These are phyloP conservation scores for Emergomyces orientalis DNA, from an alignment of 2,329 filamentous ascomycete genomes.

Conservation along the genomic window DNA sequence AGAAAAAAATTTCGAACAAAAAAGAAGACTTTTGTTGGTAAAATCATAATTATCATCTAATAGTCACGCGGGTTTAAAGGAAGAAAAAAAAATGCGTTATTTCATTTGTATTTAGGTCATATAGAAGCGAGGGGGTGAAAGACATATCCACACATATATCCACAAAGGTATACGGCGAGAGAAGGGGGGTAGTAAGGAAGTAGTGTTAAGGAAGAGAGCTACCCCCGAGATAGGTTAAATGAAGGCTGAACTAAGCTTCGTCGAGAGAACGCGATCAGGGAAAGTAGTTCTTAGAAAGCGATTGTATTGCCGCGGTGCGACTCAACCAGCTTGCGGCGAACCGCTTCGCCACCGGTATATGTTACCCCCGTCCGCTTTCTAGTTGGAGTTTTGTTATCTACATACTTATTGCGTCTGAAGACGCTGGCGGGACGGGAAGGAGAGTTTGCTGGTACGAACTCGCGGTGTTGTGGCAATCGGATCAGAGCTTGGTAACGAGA, in stretches of 20 bases:
- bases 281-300: slow-evolving; percentile 22
- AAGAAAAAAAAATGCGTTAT: background rate
- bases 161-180: background rate
- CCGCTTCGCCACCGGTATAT: slow-evolving; percentile 33
- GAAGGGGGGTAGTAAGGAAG: too few relatives aligned
- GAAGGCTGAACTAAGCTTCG: background rate
- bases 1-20: background rate
- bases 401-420: slow-evolving; percentile 33
- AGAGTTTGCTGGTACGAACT: slow-evolving; percentile 38
- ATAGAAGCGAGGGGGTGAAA: background rate
- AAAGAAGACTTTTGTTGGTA: background rate
- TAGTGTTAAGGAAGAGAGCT: background rate
- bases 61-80: too few relatives aligned
- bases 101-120: background rate
- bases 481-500: slow-evolving; percentile 42
- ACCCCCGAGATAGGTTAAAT: background rate
- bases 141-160: background rate
- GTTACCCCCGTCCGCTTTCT: slow-evolving; percentile 33
- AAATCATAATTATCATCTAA: too few relatives aligned
- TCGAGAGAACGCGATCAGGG: background rate
- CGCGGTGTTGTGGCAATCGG: slow-evolving; percentile 39
- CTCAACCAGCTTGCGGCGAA: slow-evolving; percentile 37
- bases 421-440: slow-evolving; percentile 35
- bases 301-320: slow-evolving; percentile 33
- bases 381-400: slow-evolving; percentile 33